Percentiles rank a stretch among this genome's conserved stretches.
phyloP scores from a whole-genome alignment of 2,329 filamentous ascomycete species.

The Dothistroma pini region DNA sequence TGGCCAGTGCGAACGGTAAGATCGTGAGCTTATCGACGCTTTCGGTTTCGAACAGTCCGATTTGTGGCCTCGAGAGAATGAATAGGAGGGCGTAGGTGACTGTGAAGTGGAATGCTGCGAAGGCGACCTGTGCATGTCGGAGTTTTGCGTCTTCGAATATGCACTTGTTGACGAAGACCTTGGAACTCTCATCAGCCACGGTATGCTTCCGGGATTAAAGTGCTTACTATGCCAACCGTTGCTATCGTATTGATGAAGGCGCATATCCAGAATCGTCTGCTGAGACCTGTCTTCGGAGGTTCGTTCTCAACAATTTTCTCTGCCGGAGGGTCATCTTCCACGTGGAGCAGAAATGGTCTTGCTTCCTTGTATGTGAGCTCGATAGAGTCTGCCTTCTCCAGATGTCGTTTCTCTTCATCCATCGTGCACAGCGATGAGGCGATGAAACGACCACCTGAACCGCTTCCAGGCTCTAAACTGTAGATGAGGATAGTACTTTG shows the following conservation, averaged over 20 bases:
- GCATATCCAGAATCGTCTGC: conserved; percentile 23
- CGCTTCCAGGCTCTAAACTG: neutral
- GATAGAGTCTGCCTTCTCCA: conserved; percentile 14
- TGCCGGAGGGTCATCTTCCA: conserved; percentile 14
- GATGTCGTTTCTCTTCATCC: neutral
- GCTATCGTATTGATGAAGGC: conserved; percentile 20
- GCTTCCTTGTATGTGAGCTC: conserved; percentile 17
- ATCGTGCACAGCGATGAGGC: neutral
- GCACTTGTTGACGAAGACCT: conserved; percentile 68
- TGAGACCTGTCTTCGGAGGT: conserved; percentile 6
- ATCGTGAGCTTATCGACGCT: conserved; percentile 55
- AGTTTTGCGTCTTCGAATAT: conserved; percentile 63
- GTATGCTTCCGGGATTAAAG: neutral
- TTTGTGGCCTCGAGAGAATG: conserved; percentile 55
- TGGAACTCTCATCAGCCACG: neutral
- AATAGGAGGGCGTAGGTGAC: conserved; percentile 63
- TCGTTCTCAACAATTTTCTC: neutral
- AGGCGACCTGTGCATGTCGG: conserved; percentile 61
- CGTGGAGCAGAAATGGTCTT: conserved; percentile 15
- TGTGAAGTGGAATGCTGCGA: conserved; percentile 66
- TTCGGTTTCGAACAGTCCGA: conserved; percentile 58
- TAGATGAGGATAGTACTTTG: conserved; percentile 5
- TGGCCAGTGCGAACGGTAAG: conserved; percentile 61
- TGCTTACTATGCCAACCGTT: conserved; percentile 25
- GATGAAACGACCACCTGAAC: neutral